These are phyloP conservation scores for Xylariaceae sp. DNA, from an alignment of 2,329 filamentous ascomycete genomes.

Conservation along the genomic window DNA sequence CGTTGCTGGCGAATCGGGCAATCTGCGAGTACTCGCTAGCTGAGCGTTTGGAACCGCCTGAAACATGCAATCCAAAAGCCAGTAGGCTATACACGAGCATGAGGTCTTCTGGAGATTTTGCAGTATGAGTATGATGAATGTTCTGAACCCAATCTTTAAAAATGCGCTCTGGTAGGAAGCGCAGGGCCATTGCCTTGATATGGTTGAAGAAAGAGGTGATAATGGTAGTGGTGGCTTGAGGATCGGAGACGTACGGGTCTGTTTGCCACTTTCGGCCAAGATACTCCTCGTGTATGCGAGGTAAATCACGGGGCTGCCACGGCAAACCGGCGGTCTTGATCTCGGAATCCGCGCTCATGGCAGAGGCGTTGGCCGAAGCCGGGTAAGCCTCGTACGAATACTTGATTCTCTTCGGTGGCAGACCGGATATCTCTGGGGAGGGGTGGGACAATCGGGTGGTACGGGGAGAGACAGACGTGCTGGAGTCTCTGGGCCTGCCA, in stretches of 20 bases:
- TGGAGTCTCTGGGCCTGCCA: conserved; percentile 38
- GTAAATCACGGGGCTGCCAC: conserved; percentile 39
- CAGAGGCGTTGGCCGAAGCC: conserved; percentile 27
- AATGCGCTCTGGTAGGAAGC: conserved; percentile 3
- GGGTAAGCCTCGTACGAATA: conserved; percentile 44
- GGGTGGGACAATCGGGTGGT: conserved; percentile 27
- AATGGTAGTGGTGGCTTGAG: conserved; percentile 20
- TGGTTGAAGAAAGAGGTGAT: conserved; percentile 39
- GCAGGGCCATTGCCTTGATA: conserved; percentile 30
- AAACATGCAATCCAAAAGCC: conserved; percentile 34
- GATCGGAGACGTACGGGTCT: conserved; percentile 42
- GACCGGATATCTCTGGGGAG: conserved; percentile 25
- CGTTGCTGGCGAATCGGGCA: conserved; percentile 50
- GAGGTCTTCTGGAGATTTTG: conserved; percentile 37
- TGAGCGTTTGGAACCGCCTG: conserved; percentile 33
- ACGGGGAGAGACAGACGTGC: conserved; percentile 45
- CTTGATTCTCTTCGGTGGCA: conserved; percentile 45
- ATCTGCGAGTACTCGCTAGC: conserved; percentile 43
- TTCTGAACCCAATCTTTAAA: conserved; percentile 2
- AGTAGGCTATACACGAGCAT: conserved; percentile 41
- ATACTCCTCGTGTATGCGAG: conserved; percentile 46
- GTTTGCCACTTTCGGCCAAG: conserved; percentile 46
- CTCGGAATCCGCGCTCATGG: conserved; percentile 27
- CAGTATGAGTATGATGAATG: conserved; percentile 23
- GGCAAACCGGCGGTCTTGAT: conserved; percentile 27